Base-by-base conservation (phyloP, 768 basidiomycete genomes). In the Leccinellum luteum region DNA sequence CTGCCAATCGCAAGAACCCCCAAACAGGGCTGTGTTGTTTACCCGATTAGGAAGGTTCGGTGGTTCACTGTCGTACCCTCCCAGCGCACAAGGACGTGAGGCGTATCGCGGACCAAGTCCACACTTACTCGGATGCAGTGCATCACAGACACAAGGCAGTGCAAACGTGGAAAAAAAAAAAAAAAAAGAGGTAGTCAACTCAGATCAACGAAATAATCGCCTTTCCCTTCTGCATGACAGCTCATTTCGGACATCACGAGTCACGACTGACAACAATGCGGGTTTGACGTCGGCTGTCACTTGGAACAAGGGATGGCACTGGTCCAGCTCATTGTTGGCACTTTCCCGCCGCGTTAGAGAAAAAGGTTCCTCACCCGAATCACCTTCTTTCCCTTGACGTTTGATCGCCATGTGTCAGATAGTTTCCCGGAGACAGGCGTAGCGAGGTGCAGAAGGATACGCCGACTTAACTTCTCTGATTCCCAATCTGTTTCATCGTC, bases 41-140 rank as follows among this genome's bases (percentile, higher is more conserved):
- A 49, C 59, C 56, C 32, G 49, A 66, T 71, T 69, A 69, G 73
- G 71, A 73, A 74, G 64, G 65, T 68, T 51, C 61, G 64, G 67
- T 73, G 32, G 63, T 64, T 65, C 59, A 28, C 25, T 10, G 54
- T 12, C 35, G 23, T 34, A 41, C n/a, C 25, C 7, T 5, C 38
- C n/a, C 6, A 19, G 14, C 19, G 21, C 19, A 43, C 41, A 43
- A 43, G 41, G 10, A 41, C 38, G 32, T 10, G 43, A 27, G 45
- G 43, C 13, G 15, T 34, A 44, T 23, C 25, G 34, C n/a, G 5
- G 44, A 25, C 30, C 43, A 51, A 38, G 31, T 38, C 28, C 25
- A n/a, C 17, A 19, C 23, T 35, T 28, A 27, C 30, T 52, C 50
- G 38, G 56, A 10, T 21, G 25, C 23, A 23, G 52, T 49, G 50